Base-by-base conservation (phyloP, 1,284 basidiomycete species). In the Tremellales sp. region DNA sequence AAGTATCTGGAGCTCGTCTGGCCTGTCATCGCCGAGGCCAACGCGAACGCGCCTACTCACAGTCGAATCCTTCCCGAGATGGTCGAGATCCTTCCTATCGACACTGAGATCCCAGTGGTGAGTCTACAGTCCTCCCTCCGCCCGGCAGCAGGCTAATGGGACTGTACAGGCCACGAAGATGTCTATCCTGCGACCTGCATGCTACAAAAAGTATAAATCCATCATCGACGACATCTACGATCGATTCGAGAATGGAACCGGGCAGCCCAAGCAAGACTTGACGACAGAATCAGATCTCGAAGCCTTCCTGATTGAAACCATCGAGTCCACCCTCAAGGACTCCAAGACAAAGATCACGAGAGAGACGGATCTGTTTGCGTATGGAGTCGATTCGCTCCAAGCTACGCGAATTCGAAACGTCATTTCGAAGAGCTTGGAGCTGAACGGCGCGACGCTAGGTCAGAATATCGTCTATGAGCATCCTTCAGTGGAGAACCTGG, bases 371-470 rank as follows among this genome's bases (percentile, higher is more conserved):
- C 57, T 71, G 12, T 71, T 72, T 51, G 62, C 61, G 2, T 66
- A 57, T 25, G 81, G 80, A 21, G 73, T 83, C 31, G 79, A 81
- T 60, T 82, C 80, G 8, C 63, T 83, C 9, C 77, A 80, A 54
- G 79, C 78, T 13, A 77, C 77, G 4, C 70, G 79, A 21, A 75
- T 84, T 26, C 67, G 80, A 28, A 81, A 80, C 51, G 65, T 72
- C 6, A 69, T 79, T 35, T 74, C 75, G 53, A 76, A 77, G 58
- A 72, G 71, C n/a, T 53, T 77, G 32, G 73, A 75, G 45, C 64
- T 77, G 1, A 65, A 62, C 24, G 44, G 56, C 18, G 68, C 63
- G 5, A 55, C 59, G 16, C 66, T 77, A 0, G 73, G 75, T 10
- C 75, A 76, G 57, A 77, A 77, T 54, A 66, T 73, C 26, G 69